Percentiles rank a stretch among this genome's conserved stretches.
These are phyloP conservation scores for Xylaria sp. DNA, from an alignment of 2,329 filamentous ascomycete genomes.

Conservation along the genomic window DNA sequence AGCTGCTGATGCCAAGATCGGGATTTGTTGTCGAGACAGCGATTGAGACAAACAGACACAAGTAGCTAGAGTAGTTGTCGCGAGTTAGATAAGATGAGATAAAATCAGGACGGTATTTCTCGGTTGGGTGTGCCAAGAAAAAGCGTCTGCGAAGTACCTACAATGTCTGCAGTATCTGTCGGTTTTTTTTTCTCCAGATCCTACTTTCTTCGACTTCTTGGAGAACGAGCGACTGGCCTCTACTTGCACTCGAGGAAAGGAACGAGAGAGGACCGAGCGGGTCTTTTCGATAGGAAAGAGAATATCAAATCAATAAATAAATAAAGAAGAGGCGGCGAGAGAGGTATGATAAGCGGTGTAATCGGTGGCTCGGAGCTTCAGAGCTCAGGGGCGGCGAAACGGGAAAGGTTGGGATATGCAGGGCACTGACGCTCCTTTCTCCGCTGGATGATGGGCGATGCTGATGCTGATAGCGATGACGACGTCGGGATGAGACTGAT, in stretches of 20 bases:
- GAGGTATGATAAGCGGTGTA: slow-evolving; percentile 28
- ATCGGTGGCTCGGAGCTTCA: slow-evolving; percentile 17
- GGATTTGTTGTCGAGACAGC: slow-evolving; percentile 18
- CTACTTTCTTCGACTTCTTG: slow-evolving; percentile 1
- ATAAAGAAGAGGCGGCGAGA: slow-evolving; percentile 14
- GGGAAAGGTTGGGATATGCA: slow-evolving; percentile 22
- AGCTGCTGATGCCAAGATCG: slow-evolving; percentile 5
- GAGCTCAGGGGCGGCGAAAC: slow-evolving; percentile 30
- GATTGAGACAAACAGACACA: slow-evolving; percentile 22
- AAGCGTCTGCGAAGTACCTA: slow-evolving; percentile 22
- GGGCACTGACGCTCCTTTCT: slow-evolving; percentile 23
- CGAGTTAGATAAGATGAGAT: slow-evolving; percentile 22
- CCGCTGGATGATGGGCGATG: slow-evolving; percentile 9
- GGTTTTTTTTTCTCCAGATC: slow-evolving; percentile 2
- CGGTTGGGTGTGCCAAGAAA: slow-evolving; percentile 24
- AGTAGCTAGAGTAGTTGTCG: slow-evolving; percentile 20
- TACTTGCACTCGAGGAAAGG: slow-evolving; percentile 20
- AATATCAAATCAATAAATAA: slow-evolving; percentile 23
- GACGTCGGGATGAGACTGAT: background rate
- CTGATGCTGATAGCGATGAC: slow-evolving; percentile 1
- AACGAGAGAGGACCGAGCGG: slow-evolving; percentile 16
- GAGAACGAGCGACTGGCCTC: slow-evolving; percentile 32
- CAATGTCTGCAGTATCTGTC: slow-evolving; percentile 11
- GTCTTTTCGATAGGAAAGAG: background rate
- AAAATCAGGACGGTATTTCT: slow-evolving; percentile 8